Percentiles rank a stretch among this genome's conserved stretches.
Evolutionary conservation across 257 asterid genomes (phyloP).

Genomic region (Solanum clarkiae): DNA sequence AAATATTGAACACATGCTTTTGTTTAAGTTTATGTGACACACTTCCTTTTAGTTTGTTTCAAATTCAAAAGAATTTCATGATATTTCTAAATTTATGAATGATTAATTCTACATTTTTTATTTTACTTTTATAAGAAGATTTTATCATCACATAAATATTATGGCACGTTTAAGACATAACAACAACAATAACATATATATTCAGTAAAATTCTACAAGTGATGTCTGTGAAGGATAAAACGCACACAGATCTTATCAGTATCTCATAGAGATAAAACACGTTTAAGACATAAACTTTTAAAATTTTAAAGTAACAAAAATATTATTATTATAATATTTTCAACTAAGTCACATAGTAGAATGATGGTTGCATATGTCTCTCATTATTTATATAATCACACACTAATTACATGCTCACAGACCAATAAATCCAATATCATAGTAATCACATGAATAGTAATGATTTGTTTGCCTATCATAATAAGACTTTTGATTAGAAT

Average conservation of each 20-base stretch:
- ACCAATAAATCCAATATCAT: neutral
- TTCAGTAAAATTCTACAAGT: too few species aligned
- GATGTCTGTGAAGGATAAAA: too few species aligned
- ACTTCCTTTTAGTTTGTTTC: neutral
- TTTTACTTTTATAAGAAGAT: neutral
- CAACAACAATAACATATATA: too few species aligned
- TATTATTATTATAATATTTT: too few species aligned
- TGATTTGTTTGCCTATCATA: neutral
- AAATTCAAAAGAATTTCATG: neutral
- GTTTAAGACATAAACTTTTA: too few species aligned
- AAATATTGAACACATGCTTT: neutral
- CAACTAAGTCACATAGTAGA: too few species aligned
- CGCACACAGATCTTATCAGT: too few species aligned
- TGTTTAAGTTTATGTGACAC: neutral
- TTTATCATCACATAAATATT: neutral
- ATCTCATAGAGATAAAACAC: too few species aligned
- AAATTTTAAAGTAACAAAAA: too few species aligned
- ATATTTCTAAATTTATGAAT: neutral
- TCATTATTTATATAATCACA: neutral
- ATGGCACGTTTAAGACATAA: neutral
- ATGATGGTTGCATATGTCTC: too few species aligned
- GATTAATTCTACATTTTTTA: neutral
- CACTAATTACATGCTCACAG: neutral
- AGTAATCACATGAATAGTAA: neutral
- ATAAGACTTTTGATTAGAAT: neutral